Evolutionary conservation across 2,329 filamentous ascomycete genomes (phyloP).

Genomic region (Hypoxylon sp.): DNA sequence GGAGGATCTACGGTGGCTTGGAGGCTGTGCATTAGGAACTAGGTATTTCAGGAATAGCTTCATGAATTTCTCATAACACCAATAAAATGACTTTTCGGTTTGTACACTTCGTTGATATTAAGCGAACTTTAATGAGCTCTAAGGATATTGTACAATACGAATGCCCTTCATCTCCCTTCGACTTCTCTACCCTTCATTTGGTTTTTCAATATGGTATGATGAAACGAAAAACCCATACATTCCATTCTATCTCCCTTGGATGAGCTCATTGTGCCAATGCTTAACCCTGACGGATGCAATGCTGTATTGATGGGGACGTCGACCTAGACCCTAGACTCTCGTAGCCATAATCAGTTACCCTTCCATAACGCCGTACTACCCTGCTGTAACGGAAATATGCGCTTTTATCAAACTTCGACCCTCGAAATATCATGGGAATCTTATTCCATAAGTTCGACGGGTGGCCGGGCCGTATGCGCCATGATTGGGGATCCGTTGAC

Average conservation of each 20-base stretch:
- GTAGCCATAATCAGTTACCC: conserved; percentile 18
- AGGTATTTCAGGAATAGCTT: background rate
- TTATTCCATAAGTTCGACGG: conserved; percentile 74
- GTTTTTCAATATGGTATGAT: conserved; percentile 14
- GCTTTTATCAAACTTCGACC: conserved; percentile 16
- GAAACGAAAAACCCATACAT: conserved; percentile 17
- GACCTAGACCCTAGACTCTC: conserved; percentile 14
- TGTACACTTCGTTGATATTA: conserved; percentile 33
- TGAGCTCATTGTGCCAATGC: conserved; percentile 11
- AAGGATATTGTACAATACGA: conserved; percentile 28
- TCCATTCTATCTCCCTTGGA: conserved; percentile 20
- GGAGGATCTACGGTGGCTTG: conserved; percentile 21
- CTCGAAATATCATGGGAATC: conserved; percentile 32
- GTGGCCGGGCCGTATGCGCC: conserved; percentile 74
- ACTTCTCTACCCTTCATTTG: conserved; percentile 8
- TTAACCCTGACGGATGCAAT: conserved; percentile 29
- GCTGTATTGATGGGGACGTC: conserved; percentile 22
- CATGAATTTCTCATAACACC: background rate
- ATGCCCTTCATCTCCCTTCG: conserved; percentile 1
- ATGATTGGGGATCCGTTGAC: conserved; percentile 62
- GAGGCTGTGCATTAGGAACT: background rate
- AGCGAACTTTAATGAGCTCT: conserved; percentile 15
- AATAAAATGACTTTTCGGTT: conserved; percentile 1
- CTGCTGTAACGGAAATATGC: conserved; percentile 21
- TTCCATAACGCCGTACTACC: conserved; percentile 38